Evolutionary conservation across 2,329 filamentous ascomycete genomes (phyloP), one percentile per base, ranked within the genome.

Genomic region (Paradendryphiella salina): DNA sequence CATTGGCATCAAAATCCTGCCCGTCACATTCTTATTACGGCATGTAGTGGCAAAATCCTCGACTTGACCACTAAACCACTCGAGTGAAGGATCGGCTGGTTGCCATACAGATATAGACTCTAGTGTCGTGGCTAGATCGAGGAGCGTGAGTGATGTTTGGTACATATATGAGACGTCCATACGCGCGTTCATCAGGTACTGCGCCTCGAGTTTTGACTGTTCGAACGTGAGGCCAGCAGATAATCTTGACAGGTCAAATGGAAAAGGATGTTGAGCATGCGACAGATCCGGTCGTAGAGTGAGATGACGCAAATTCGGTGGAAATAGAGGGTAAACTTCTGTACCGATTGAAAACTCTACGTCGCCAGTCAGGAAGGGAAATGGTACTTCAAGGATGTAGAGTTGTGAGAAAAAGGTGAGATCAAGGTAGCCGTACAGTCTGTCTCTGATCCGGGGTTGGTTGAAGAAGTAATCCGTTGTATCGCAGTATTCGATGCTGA

Each of bases 111-210:
- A 55, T 8, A 68, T 52, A 1, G 61, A 64, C 44, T 61, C 50
- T 7, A 70, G 49, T n/a, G 44, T 14, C 7, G 47, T 23, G 2
- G 59, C 37, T 15, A 57, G 52, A 10, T 64, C 61, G 9, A 69
- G 51, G 20, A 69, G 23, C 1, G 44, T 36, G 11, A 65, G 52
- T 3, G 53, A 56, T 4, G 60, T 52, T 28, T 64, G 56, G 17
- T 61, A 66, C 26, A 61, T 58, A 31, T 63, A 65, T 1, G 61
- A 61, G 4, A 64, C 39, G 34, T 70, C 65, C 64, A 67, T 70
- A 14, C 63, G 54, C 11, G 64, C 66, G 4, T 52, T 57, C 36
- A 53, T 52, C 0, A 42, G 9, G 17, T 47, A 50, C 9, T 53
- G 50, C 7, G 52, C 57, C 26, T 66, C 56, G 1, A 47, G 49